Base-by-base conservation (phyloP, 1,284 basidiomycete genomes). In the Kwoniella shivajii region DNA sequence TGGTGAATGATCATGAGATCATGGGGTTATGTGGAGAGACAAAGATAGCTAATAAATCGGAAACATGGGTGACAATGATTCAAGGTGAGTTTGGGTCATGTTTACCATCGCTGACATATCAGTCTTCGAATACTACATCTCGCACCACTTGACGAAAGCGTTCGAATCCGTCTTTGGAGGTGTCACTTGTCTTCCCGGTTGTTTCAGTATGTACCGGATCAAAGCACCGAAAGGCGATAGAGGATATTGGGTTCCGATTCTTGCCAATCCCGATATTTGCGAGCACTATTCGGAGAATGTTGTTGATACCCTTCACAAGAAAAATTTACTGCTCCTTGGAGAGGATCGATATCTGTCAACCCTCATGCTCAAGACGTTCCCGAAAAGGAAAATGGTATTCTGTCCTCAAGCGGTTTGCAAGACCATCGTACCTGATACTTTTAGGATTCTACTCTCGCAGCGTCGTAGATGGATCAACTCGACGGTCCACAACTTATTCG, bases 81-180 rank as follows among this genome's bases (percentile, higher is more conserved):
- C 95, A 99, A 84, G 91, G 91, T 92, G 60, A 56, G 85, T 80
- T 24, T 29, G 1, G 2, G 43, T 31, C 11, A 42, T n/a, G 1
- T 11, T 22, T 34, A 10, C 7, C 37, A 39, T 43, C 24, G 26
- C 43, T 59, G 52, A 58, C 45, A 34, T 48, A 39, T 27, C 65
- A 89, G 96, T 99, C 50, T 98, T 98, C 77, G 95, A 98, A 79
- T 99, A 99, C 80, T 98, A 98, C 83, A 97, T 98, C 78, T 98
- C 95, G 14, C 95, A 99, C 75, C 96, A 99, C 78, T 85, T 93
- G 83, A 96, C 91, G 54, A 99, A 99, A 82, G 93, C 94, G 1
- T 99, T 99, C 81, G 95, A 99, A 79, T 94, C 94, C 7, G 94
- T 98, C 84, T 99, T 99, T 71, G 96, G 95, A 71, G 95, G 95